These are phyloP conservation scores for Pichia sp. DNA, from an alignment of 1,139 yeast genomes.

Conservation along the genomic window DNA sequence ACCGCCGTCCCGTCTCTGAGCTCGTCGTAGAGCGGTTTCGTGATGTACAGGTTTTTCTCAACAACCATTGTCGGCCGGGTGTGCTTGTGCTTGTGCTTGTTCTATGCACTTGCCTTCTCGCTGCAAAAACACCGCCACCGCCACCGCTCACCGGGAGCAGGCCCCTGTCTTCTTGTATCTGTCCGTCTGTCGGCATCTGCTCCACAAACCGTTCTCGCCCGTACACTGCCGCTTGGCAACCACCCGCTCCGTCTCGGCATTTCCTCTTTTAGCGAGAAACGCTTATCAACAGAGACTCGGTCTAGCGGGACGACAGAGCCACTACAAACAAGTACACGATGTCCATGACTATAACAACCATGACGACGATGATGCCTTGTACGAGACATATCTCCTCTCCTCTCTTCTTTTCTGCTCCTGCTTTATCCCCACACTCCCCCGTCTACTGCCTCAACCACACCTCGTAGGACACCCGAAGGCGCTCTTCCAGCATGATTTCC, in stretches of 20 bases:
- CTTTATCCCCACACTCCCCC: too few species aligned
- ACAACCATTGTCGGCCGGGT: conserved; percentile 22
- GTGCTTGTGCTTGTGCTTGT: too few species aligned
- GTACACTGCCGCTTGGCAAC: not conserved
- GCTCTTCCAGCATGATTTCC: not conserved
- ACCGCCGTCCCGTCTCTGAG: conserved; percentile 43
- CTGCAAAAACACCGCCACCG: not conserved
- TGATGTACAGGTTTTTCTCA: conserved; percentile 29
- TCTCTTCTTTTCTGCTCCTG: too few species aligned
- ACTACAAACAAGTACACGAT: too few species aligned
- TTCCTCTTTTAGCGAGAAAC: not conserved
- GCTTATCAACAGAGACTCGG: not conserved
- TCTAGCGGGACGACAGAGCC: not conserved
- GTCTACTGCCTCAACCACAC: too few species aligned
- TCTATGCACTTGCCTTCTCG: not conserved
- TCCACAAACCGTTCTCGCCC: not conserved
- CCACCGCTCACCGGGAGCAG: not conserved
- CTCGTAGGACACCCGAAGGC: not conserved
- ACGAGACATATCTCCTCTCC: too few species aligned
- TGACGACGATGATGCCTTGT: too few species aligned
- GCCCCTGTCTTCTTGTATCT: not conserved
- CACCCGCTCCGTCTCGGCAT: not conserved
- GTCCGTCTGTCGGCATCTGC: not conserved
- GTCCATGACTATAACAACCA: too few species aligned
- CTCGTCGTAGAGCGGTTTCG: conserved; percentile 31